These are phyloP conservation scores for Aspergillus taichungensis DNA, from an alignment of 495 filamentous ascomycete genomes.

Conservation along the genomic window DNA sequence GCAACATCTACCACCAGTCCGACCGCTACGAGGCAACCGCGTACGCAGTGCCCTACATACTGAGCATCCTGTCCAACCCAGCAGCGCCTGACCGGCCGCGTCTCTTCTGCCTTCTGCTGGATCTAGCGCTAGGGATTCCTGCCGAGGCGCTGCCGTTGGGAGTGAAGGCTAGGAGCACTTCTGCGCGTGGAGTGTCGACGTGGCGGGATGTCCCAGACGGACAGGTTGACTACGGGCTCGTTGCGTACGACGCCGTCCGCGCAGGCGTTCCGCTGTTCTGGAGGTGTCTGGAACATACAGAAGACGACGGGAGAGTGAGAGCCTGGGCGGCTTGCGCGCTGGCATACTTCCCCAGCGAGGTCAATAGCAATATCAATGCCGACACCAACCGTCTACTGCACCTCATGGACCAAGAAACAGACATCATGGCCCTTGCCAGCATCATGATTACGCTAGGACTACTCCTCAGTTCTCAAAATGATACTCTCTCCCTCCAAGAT, in stretches of 20 bases:
- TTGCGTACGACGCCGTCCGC: neutral
- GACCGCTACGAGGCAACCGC: conserved; percentile 1
- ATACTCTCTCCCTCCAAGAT: neutral
- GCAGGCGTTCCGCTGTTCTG: neutral
- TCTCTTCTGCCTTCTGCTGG: neutral
- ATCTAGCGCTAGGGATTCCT: neutral
- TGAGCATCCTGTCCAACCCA: neutral
- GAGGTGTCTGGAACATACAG: neutral
- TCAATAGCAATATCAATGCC: neutral
- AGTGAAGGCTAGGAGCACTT: neutral
- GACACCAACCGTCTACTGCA: neutral
- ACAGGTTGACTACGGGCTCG: neutral
- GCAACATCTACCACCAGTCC: conserved; percentile 1
- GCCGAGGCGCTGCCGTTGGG: neutral
- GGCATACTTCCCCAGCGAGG: neutral
- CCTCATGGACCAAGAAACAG: neutral
- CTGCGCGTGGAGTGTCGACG: too few relatives aligned
- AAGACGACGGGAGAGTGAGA: neutral
- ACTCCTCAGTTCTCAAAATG: neutral
- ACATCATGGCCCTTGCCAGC: neutral
- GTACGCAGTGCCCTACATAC: neutral
- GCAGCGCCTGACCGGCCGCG: neutral
- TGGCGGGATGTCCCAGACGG: neutral
- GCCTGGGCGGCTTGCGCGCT: neutral
- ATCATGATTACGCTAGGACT: neutral